These are phyloP conservation scores for Syzygium grande DNA, from an alignment of 345 rosid genomes.

Conservation along the genomic window DNA sequence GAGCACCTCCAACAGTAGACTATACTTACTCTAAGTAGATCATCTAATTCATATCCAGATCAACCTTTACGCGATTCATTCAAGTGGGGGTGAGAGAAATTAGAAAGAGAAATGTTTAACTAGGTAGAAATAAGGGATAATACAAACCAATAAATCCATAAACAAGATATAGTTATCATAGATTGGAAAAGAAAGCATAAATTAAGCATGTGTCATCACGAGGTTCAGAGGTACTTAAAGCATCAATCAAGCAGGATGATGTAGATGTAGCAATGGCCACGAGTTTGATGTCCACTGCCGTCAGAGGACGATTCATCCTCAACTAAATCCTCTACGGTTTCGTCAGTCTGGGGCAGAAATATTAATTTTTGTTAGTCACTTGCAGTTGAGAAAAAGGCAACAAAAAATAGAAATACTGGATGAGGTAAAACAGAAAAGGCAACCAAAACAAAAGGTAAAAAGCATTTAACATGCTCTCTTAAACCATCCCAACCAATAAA, in stretches of 20 bases:
- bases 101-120: neutral
- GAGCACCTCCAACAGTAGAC: neutral
- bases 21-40: neutral
- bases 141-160: neutral
- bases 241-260: neutral
- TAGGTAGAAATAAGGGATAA: neutral
- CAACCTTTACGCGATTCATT: neutral
- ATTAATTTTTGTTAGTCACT: neutral
- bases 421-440: neutral
- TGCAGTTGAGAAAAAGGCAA: neutral
- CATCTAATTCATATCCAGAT: neutral
- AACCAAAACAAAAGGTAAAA: neutral
- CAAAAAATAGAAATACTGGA: neutral
- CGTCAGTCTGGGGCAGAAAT: neutral
- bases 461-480: neutral
- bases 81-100: neutral
- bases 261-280: neutral
- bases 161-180: neutral
- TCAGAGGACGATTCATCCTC: neutral
- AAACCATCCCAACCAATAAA: neutral
- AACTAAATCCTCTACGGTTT: neutral
- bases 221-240: neutral
- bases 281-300: neutral
- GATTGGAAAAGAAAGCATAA: neutral
- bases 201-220: neutral